phyloP scores from a whole-genome alignment of 257 asterid genomes.

The Eucommia ulmoides region DNA sequence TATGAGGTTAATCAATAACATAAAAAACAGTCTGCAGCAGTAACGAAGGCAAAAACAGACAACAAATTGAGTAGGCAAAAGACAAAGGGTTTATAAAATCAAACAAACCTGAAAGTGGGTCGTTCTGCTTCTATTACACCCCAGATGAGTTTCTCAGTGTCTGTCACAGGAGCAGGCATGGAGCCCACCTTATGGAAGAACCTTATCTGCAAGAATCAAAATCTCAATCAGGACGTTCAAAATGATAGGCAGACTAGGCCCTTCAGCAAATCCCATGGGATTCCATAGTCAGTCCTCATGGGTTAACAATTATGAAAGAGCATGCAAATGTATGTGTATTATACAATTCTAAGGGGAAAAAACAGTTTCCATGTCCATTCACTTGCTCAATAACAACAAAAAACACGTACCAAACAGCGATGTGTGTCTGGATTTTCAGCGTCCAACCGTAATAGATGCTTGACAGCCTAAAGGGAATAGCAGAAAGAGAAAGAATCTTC shows the following conservation, averaged over 20 bases:
- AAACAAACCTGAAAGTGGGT: slow-evolving; percentile 50
- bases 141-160: slow-evolving; percentile 68
- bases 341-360: no score
- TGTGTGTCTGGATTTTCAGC: slow-evolving; percentile 70
- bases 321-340: not conserved
- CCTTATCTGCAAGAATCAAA: slow-evolving; percentile 43
- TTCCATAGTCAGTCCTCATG: no score
- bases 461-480: slow-evolving; percentile 52
- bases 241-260: slow-evolving; percentile 1
- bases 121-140: slow-evolving; percentile 79
- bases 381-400: slow-evolving; percentile 1
- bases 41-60: not conserved
- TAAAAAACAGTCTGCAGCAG: not conserved
- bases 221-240: slow-evolving; percentile 1
- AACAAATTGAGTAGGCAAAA: no score
- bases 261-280: no score
- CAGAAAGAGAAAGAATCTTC: slow-evolving; percentile 1
- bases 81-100: not conserved
- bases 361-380: slow-evolving; percentile 12
- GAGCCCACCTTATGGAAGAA: slow-evolving; percentile 74
- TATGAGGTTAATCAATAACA: slow-evolving; percentile 4
- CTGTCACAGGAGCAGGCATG: slow-evolving; percentile 63
- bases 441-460: slow-evolving; percentile 71
- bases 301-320: no score
- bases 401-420: slow-evolving; percentile 66